Base-by-base conservation (phyloP, 2,329 filamentous ascomycete genomes). In the Sporothrix pseudoabietina region DNA sequence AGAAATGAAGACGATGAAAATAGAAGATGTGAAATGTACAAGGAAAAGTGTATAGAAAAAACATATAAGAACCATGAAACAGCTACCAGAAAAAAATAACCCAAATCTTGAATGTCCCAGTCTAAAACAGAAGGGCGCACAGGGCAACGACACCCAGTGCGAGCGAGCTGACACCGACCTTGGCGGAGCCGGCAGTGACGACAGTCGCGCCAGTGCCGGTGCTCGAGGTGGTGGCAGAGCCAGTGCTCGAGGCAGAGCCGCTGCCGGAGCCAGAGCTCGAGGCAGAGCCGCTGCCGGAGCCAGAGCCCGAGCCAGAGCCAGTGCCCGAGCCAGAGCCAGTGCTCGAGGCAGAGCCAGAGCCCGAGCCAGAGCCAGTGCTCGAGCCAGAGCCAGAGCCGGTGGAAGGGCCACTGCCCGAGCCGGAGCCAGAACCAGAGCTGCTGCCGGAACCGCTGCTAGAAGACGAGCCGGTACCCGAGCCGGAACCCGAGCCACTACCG, bases 111-210 rank as follows among this genome's bases (percentile, higher is more conserved):
- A 4, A 57, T 26, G 47, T 49, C 49, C 61, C 30, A 35, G 4
- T 41, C 69, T 68, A 74, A 35, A 74, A 35, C 32, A 72, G 30
- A 32, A 71, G 39, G 7, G 66, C 66, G 22, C 19, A 70, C 14
- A 72, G 26, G 47, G 44, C 49, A 6, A 41, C 73, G 32, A 52
- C 55, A 44, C 30, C 73, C 39, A 72, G 35, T 4, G 65, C 65
- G 9, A 70, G 2, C 26, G 47, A 63, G 49, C 57, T 74, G 39
- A 57, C 65, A 32, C 73, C 66, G n/a, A 55, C 35, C 71, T 72
- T 72, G 71, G 57, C 47, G 4, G 73, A 63, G 57, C 73, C 73
- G 12, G 73, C 69, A 22, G 73, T 74, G 55, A 74, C 65, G 7
- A 74, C 63, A 32, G 52, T n/a, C 7, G 49, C 4, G 61, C 41